Conservation (phyloP, 225 moss, liverwort and hornwort species). For the Physcomitrium patens region DNA sequence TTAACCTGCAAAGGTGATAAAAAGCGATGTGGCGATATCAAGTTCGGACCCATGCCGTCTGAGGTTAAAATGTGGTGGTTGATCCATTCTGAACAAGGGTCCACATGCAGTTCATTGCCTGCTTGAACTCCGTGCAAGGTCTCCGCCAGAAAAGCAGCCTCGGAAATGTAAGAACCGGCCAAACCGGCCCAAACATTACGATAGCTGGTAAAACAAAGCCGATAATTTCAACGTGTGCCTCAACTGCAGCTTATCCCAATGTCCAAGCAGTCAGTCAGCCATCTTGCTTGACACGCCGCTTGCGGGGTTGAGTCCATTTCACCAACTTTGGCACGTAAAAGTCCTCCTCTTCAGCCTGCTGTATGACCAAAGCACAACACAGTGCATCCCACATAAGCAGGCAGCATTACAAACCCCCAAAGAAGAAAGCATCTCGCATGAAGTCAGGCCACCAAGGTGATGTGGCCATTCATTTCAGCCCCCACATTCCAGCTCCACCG, state of each 20-base stretch:
- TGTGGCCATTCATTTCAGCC: slow-evolving; percentile 46
- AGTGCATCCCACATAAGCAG: slow-evolving; percentile 63
- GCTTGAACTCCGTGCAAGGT: too few species aligned
- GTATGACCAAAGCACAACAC: slow-evolving; percentile 61
- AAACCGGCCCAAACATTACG: too few species aligned
- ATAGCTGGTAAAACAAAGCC: too few species aligned
- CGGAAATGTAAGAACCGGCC: too few species aligned
- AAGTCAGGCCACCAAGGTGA: slow-evolving; percentile 44
- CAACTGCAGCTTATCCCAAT: slow-evolving; percentile 23
- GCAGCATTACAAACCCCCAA: slow-evolving; percentile 55
- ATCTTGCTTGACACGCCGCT: slow-evolving; percentile 54
- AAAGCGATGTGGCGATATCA: too few species aligned
- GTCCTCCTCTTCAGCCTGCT: slow-evolving; percentile 75
- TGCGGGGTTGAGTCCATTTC: slow-evolving; percentile 43
- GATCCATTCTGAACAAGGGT: too few species aligned
- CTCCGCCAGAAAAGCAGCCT: too few species aligned
- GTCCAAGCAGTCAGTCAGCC: slow-evolving; percentile 33
- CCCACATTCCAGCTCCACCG: slow-evolving; percentile 76
- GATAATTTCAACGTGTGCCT: background rate
- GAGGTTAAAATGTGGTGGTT: too few species aligned
- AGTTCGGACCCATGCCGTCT: too few species aligned
- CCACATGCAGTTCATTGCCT: too few species aligned
- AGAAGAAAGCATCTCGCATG: slow-evolving; percentile 53
- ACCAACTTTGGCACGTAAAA: slow-evolving; percentile 56
- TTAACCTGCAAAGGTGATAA: too few species aligned